Base-by-base conservation (phyloP, 2,329 filamentous ascomycete species). In the Cyphellophora europaea region DNA sequence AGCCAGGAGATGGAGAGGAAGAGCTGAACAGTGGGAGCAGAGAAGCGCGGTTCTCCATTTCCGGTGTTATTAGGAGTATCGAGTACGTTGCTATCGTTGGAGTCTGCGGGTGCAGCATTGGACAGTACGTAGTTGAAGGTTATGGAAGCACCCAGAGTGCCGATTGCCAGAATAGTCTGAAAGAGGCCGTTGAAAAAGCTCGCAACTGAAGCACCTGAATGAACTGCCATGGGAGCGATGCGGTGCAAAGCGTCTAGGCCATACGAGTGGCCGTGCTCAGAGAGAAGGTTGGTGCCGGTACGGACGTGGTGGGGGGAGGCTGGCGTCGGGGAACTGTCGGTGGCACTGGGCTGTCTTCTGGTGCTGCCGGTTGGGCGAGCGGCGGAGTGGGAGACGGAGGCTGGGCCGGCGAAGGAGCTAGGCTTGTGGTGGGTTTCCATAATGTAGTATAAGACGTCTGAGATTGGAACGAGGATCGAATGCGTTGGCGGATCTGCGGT, bases 61-160 rank as follows among this genome's bases (percentile, higher is more conserved):
- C n/a, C n/a, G 4, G 13, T 28, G 11, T 33, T 29, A 13, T 32
- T 32, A 8, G 21, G 21, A n/a, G n/a, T n/a, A n/a, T n/a, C n/a
- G n/a, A n/a, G n/a, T n/a, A n/a, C n/a, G 15, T 32, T 32, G 18
- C 41, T 32, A n/a, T 19, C 28, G 19, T 6, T 18, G 8, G 39
- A 21, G 5, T 30, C 19, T 11, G 43, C 33, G n/a, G 35, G 21
- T n/a, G 38, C 39, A 19, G 41, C 37, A 33, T 40, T 44, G 19
- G 46, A 46, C 10, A 51, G 36, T 25, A 51, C 46, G 27, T 47
- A 51, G 36, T 38, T 44, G 40, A 51, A 51, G 11, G 47, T 48
- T 23, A 51, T 36, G 30, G 43, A 47, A 21, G 45, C 41, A 4
- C 47, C 47, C 6, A 51, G 42, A 3, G 47, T 49, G 17, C 40